These are phyloP conservation scores for Peronospora destructor DNA, from an alignment of 352 stramenopile genomes.

Conservation along the genomic window DNA sequence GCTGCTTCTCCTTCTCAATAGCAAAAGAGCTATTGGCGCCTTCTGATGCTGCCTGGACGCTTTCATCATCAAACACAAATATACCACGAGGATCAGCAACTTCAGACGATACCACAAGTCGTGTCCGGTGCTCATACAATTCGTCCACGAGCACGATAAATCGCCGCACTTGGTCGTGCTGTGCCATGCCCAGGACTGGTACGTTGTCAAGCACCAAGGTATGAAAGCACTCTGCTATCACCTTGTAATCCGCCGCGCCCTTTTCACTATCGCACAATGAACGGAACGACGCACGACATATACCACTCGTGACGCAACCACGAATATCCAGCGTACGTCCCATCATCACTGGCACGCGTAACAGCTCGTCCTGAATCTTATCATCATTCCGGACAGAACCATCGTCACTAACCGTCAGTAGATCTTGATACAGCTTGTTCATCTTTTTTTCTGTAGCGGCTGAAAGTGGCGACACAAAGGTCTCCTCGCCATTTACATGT, in stretches of 20 bases:
- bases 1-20: slow-evolving; percentile 32
- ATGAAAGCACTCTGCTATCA: slow-evolving; percentile 87
- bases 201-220: slow-evolving; percentile 88
- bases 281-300: slow-evolving; percentile 84
- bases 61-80: slow-evolving; percentile 66
- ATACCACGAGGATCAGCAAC: slow-evolving; percentile 34
- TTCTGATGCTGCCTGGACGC: slow-evolving; percentile 25
- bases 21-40: slow-evolving; percentile 15
- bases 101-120: slow-evolving; percentile 50
- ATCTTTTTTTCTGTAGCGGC: slow-evolving; percentile 28
- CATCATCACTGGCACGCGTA: slow-evolving; percentile 78
- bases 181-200: slow-evolving; percentile 72
- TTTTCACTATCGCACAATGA: slow-evolving; percentile 92
- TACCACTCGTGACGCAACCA: slow-evolving; percentile 30
- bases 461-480: slow-evolving; percentile 54
- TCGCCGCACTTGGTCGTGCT: slow-evolving; percentile 89
- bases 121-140: slow-evolving; percentile 89
- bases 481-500: slow-evolving; percentile 25
- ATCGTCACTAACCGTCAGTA: slow-evolving; percentile 20
- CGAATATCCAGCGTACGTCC: slow-evolving; percentile 49
- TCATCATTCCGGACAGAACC: background rate
- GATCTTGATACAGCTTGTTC: slow-evolving; percentile 34
- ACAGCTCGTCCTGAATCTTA: slow-evolving; percentile 16
- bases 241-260: slow-evolving; percentile 93
- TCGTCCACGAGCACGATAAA: slow-evolving; percentile 98